These are phyloP conservation scores for Russula sp. DNA, from an alignment of 768 basidiomycete species.

Conservation along the genomic window DNA sequence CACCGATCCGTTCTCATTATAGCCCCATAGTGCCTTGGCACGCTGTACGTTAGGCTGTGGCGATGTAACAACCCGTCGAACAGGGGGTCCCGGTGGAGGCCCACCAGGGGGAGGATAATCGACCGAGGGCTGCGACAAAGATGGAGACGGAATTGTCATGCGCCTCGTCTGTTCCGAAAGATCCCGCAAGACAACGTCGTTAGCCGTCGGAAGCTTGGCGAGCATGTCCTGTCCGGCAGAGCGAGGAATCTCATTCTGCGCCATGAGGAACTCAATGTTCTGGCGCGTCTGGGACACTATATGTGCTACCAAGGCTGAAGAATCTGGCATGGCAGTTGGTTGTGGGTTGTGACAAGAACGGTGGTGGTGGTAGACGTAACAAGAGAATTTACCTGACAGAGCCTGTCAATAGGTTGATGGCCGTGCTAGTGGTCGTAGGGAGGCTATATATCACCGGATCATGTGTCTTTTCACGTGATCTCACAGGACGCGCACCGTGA, in stretches of 20 bases:
- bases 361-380: neutral
- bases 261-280: constrained; percentile 43
- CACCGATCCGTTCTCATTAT: constrained; percentile 55
- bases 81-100: constrained; percentile 17
- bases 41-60: constrained; percentile 27
- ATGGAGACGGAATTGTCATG: constrained; percentile 17
- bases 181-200: constrained; percentile 22
- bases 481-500: neutral
- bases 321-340: constrained; percentile 16
- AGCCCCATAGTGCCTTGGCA: constrained; percentile 59
- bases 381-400: neutral
- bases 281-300: constrained; percentile 42
- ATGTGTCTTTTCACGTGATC: neutral
- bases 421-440: too few species aligned
- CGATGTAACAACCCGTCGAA: constrained; percentile 21
- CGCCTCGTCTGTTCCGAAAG: constrained; percentile 24
- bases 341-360: neutral
- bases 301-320: constrained; percentile 49
- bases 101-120: constrained; percentile 1
- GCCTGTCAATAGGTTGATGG: neutral
- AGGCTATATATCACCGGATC: neutral
- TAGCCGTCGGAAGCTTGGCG: constrained; percentile 32
- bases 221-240: constrained; percentile 38
- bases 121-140: neutral
- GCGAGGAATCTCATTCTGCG: constrained; percentile 38